Conservation (phyloP, 805 yeast species). For the Candida silvicultrix region DNA sequence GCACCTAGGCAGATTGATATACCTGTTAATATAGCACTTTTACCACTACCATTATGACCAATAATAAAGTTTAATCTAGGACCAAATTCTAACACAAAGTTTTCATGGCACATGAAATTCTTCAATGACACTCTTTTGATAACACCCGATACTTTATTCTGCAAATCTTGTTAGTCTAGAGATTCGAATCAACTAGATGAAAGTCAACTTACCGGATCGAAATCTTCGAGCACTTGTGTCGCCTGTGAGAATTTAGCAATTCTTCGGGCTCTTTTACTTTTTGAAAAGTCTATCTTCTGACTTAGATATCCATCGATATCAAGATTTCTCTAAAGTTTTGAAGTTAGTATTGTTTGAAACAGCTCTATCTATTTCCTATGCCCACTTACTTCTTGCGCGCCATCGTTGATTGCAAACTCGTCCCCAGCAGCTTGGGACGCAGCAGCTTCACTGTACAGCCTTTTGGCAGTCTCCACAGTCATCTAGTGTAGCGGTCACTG, state of each 20-base stretch:
- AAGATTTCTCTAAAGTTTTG: not conserved
- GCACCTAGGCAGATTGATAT: constrained; percentile 85
- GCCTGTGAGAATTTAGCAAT: not conserved
- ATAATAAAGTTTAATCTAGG: constrained; percentile 80
- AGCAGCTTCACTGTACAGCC: not conserved
- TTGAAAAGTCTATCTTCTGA: not conserved
- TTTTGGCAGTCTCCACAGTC: not conserved
- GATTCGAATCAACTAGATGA: not conserved
- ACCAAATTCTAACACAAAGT: constrained; percentile 68
- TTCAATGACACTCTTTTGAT: constrained; percentile 55
- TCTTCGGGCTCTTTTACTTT: not conserved
- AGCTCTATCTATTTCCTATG: too few relatives aligned
- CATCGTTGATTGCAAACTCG: not conserved
- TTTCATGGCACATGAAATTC: constrained; percentile 88
- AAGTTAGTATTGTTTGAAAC: not conserved
- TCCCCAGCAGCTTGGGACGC: not conserved
- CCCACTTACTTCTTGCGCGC: not conserved
- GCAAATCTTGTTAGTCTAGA: not conserved
- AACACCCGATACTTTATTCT: constrained; percentile 44
- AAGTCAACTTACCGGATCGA: not conserved
- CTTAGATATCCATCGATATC: not conserved
- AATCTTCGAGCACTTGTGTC: not conserved
- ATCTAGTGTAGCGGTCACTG: not conserved
- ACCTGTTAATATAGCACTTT: constrained; percentile 83
- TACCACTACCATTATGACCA: constrained; percentile 91